phyloP scores from a whole-genome alignment of 2,329 filamentous ascomycete species.

The Ophiosphaerella narmari region DNA sequence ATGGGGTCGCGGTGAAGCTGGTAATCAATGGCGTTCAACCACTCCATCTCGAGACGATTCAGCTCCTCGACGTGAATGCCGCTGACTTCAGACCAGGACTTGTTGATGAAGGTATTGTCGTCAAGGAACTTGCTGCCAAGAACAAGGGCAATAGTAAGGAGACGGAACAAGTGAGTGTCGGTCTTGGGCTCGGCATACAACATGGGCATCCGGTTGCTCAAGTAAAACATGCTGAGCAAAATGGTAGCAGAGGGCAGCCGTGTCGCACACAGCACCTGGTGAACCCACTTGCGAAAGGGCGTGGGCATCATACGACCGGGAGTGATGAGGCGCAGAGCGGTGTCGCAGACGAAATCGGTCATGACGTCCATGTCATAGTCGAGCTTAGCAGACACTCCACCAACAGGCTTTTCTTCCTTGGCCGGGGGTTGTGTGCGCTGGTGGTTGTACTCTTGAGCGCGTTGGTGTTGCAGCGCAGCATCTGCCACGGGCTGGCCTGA shows the following conservation, averaged over 20 bases:
- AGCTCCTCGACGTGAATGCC: slow-evolving; percentile 83
- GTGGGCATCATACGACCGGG: slow-evolving; percentile 66
- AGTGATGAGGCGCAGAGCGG: slow-evolving; percentile 74
- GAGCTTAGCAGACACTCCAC: slow-evolving; percentile 89
- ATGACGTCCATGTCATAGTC: slow-evolving; percentile 97
- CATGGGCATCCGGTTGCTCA: slow-evolving; percentile 80
- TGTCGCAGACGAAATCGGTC: slow-evolving; percentile 93
- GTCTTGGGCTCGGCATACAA: slow-evolving; percentile 59
- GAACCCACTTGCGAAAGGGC: slow-evolving; percentile 89
- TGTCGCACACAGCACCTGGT: slow-evolving; percentile 87
- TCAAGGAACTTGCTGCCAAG: slow-evolving; percentile 95
- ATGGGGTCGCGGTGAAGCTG: slow-evolving; percentile 84
- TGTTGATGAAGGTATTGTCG: slow-evolving; percentile 97
- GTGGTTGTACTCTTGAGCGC: slow-evolving; percentile 45
- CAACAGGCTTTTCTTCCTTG: slow-evolving; percentile 71
- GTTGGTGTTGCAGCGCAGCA: slow-evolving; percentile 45
- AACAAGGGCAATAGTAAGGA: slow-evolving; percentile 82
- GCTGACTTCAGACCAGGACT: slow-evolving; percentile 94
- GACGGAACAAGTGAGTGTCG: slow-evolving; percentile 78
- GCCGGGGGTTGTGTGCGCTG: slow-evolving; percentile 46
- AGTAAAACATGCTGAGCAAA: slow-evolving; percentile 85
- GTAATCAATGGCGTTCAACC: slow-evolving; percentile 83
- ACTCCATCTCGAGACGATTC: slow-evolving; percentile 84
- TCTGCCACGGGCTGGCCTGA: slow-evolving; percentile 46
- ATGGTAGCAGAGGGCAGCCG: slow-evolving; percentile 90